Conservation (phyloP, 2,329 filamentous ascomycete genomes). For the Aspergillus sp. region DNA sequence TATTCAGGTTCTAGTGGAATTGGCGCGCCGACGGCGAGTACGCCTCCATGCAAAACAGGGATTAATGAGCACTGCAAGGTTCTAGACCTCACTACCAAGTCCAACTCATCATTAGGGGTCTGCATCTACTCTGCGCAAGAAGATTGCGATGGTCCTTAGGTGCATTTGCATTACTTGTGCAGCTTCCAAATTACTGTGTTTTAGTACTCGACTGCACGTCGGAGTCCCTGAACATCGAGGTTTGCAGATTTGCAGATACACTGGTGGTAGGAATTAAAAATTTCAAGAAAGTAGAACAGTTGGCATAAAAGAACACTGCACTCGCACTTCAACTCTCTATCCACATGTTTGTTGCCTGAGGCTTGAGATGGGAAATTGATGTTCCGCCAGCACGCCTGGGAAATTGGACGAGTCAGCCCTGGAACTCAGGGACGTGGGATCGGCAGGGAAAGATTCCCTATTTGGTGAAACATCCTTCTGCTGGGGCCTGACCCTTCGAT, state of each 20-base stretch:
- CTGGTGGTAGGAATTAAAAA: not conserved
- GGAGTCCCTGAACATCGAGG: not conserved
- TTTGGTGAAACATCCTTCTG: constrained; percentile 11
- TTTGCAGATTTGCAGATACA: too few relatives aligned
- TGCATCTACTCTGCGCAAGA: not conserved
- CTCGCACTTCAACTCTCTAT: not conserved
- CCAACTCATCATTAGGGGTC: not conserved
- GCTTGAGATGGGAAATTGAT: not conserved
- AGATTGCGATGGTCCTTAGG: not conserved
- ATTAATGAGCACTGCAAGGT: not conserved
- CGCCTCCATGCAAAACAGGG: not conserved
- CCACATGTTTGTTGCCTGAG: not conserved
- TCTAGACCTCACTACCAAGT: not conserved
- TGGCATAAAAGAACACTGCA: too few relatives aligned
- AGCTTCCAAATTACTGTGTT: too few relatives aligned
- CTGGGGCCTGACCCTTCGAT: constrained; percentile 10
- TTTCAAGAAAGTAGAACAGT: not conserved
- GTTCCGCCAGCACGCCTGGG: not conserved
- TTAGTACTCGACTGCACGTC: not conserved
- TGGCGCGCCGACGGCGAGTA: not conserved
- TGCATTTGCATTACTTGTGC: not conserved
- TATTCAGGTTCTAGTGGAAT: not conserved
- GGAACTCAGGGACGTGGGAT: constrained; percentile 3
- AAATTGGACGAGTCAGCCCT: not conserved
- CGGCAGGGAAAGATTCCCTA: constrained; percentile 11